Conservation (phyloP, 176 grass and related monocot species). For the Triticum monococcum region DNA sequence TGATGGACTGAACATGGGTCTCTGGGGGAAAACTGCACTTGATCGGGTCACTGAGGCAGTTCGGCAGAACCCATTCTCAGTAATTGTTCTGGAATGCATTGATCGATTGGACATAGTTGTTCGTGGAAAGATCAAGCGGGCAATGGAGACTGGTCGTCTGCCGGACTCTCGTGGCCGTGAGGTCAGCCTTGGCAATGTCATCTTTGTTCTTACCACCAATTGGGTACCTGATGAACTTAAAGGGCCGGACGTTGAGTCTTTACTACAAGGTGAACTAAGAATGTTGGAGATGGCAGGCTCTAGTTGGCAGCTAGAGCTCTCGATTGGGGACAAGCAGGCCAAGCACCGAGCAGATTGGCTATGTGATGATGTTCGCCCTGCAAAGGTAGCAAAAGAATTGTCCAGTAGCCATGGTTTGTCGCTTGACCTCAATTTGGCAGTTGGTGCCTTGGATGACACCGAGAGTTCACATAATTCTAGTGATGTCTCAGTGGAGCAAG, state of each 20-base stretch:
- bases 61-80: constrained; percentile 74
- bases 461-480: constrained; percentile 89
- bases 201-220: constrained; percentile 73
- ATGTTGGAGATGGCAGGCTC: constrained; percentile 58
- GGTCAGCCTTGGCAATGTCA: constrained; percentile 74
- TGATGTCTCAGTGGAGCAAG: constrained; percentile 84
- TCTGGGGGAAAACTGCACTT: constrained; percentile 75
- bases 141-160: constrained; percentile 84
- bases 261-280: constrained; percentile 61
- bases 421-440: constrained; percentile 80
- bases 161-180: constrained; percentile 84
- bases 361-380: constrained; percentile 44
- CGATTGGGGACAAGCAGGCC: constrained; percentile 42
- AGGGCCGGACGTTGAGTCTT: constrained; percentile 37
- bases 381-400: constrained; percentile 71
- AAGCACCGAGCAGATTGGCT: constrained; percentile 83
- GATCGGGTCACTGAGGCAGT: constrained; percentile 76
- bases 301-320: constrained; percentile 79
- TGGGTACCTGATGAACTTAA: constrained; percentile 78
- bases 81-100: constrained; percentile 85
- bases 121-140: constrained; percentile 69
- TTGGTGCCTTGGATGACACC: constrained; percentile 58
- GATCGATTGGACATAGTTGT: constrained; percentile 68
- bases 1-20: constrained; percentile 34
- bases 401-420: constrained; percentile 44